These are phyloP conservation scores for Yarrowia porcina DNA, from an alignment of 805 yeast genomes.

Conservation along the genomic window DNA sequence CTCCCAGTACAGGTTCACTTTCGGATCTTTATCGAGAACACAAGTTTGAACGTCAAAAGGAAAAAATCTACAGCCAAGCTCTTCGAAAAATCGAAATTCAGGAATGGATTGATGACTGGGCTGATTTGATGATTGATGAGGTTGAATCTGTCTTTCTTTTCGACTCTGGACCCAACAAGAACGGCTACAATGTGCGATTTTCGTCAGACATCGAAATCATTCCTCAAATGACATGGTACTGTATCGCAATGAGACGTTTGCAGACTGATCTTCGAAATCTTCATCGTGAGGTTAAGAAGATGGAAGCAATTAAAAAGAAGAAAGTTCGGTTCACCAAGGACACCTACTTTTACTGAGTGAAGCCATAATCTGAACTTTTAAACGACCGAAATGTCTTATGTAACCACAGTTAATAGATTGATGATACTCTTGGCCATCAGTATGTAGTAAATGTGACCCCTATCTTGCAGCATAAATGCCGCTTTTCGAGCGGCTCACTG, in stretches of 20 bases:
- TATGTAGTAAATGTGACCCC: too few species aligned
- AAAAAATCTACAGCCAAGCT: neutral
- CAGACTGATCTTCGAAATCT: neutral
- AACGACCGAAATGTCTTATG: too few species aligned
- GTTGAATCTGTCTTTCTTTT: neutral
- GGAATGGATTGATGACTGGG: constrained; percentile 22
- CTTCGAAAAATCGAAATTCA: constrained; percentile 2
- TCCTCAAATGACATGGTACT: neutral
- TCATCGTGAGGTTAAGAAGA: neutral
- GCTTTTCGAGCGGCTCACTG: neutral
- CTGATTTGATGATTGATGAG: neutral
- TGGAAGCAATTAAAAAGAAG: neutral
- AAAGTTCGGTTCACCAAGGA: constrained; percentile 7
- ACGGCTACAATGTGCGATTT: constrained; percentile 17
- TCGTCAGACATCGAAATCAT: neutral
- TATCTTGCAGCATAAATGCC: too few species aligned
- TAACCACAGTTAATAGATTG: neutral
- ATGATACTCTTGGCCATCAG: neutral
- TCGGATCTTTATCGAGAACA: constrained; percentile 1
- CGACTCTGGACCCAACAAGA: neutral
- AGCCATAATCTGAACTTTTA: too few species aligned
- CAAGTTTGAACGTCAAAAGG: constrained; percentile 1
- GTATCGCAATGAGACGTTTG: neutral
- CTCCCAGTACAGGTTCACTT: neutral
- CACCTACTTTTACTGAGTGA: neutral